Evolutionary conservation across 108 stramenopile genomes (phyloP), one percentile per base, ranked within the genome.

Genomic region (Licmophora abbreviata): DNA sequence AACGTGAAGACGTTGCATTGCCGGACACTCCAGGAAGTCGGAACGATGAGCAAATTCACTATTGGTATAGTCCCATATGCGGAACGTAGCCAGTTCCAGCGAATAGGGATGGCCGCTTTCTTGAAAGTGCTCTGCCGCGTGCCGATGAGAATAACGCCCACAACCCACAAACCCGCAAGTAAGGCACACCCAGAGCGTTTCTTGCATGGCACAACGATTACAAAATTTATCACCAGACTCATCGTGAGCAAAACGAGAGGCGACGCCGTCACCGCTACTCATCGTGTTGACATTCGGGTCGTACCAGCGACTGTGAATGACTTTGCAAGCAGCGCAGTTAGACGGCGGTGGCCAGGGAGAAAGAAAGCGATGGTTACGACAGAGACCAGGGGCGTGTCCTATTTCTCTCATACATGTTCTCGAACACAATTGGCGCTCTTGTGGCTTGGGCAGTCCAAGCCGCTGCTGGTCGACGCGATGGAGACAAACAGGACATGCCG

Each of bases 81-180:
- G 61, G 29, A 88, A 68, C 17, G 97, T 98, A 23, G 87, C 92
- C 33, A 95, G 53, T 64, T 98, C 95, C 35, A 98, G 56, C 33
- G 92, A 89, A 59, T 73, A 98, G 5, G 91, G 88, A 77, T 98
- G 97, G 22, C 77, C 61, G 11, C 72, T 79, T 21, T 71, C 44
- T 25, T 54, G 56, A 66, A 82, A 94, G 70, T 98, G 97, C 20
- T 73, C 56, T 26, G 66, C 76, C 14, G 93, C 81, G 61, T 98
- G 97, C 42, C 68, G 72, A 32, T 73, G 78, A 27, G 91, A 76
- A 60, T 96, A 93, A 28, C 97, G 83, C 28, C 97, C 97, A 59
- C 97, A 98, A 5, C 95, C 93, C n/a, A 95, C 77, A 41, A 73
- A 63, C 6, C 95, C 95, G 55, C 97, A 98, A 5, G 95, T 89